Evolutionary conservation across 371 early-diverging fungal genomes (phyloP), one percentile per base, ranked within the genome.

Genomic region (Mucor irregularis): DNA sequence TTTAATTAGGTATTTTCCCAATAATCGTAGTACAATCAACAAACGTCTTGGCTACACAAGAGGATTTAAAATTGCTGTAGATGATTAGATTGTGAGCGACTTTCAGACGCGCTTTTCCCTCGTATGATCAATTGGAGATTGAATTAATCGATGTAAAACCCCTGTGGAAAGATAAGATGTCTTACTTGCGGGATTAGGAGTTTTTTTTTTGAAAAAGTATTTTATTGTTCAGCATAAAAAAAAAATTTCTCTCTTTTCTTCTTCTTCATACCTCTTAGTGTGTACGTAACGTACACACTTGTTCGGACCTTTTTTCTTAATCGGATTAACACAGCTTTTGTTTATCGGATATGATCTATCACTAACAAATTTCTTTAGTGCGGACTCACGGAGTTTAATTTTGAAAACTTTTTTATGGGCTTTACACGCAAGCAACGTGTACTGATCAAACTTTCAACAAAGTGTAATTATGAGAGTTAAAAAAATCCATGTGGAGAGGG

Each of bases 91-190:
- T 51, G 24, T 48, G 49, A 48, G 34, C 34, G 30, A 21, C 44
- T 33, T 24, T 22, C 16, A 42, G 52, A 54, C 46, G 45, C 46
- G 45, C 37, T 28, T 37, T 5, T 30, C 16, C 25, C 37, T 49
- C 57, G 57, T 49, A 53, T 47, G 52, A 47, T 53, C 11, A n/a
- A 34, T 39, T 39, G 47, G 61, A 55, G 50, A 53, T 61, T 61
- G 45, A 61, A 61, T 22, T 54, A 35, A 35, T n/a, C n/a, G 53
- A 59, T 53, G 53, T 54, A 54, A 61, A 61, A 61, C 61, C 61
- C 61, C 38, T 55, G 61, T 60, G 49, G 26, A 44, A 46, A 37
- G 47, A 58, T 52, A 59, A 59, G 59, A 38, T 46, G 47, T 46
- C 39, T 53, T 39, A 49, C 46, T 17, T 53, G 48, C 53, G 53